phyloP scores from a whole-genome alignment of 2,329 filamentous ascomycete species.

The Microsporum canis region DNA sequence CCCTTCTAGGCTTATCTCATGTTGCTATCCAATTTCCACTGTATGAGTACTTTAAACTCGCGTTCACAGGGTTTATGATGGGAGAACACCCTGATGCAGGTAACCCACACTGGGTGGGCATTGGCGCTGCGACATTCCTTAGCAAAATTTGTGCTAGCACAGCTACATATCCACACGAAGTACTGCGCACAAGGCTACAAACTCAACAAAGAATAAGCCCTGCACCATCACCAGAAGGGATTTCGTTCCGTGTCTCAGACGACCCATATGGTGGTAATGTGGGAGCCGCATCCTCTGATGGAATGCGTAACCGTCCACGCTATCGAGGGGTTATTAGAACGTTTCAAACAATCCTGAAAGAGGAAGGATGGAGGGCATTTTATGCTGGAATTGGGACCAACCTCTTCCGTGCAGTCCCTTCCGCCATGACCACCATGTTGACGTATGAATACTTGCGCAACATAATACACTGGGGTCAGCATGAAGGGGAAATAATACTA shows the following conservation, averaged over 20 bases:
- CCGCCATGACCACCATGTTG: slow-evolving; percentile 93
- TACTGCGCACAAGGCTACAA: slow-evolving; percentile 83
- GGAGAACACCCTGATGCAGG: slow-evolving; percentile 54
- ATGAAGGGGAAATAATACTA: slow-evolving; percentile 33
- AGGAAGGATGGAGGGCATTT: slow-evolving; percentile 94
- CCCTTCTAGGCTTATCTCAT: slow-evolving; percentile 80
- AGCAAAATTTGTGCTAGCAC: slow-evolving; percentile 92
- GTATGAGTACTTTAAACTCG: slow-evolving; percentile 85
- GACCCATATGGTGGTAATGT: slow-evolving; percentile 35
- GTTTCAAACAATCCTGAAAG: slow-evolving; percentile 68
- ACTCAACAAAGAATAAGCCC: slow-evolving; percentile 66
- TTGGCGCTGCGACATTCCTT: slow-evolving; percentile 77
- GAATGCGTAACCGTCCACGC: slow-evolving; percentile 44
- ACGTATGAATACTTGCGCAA: slow-evolving; percentile 75
- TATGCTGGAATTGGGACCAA: slow-evolving; percentile 97
- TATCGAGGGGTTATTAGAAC: slow-evolving; percentile 76
- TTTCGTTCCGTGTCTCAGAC: slow-evolving; percentile 36
- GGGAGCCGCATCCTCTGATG: slow-evolving; percentile 41
- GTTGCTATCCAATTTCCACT: slow-evolving; percentile 95
- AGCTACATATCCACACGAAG: slow-evolving; percentile 93
- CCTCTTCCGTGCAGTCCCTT: slow-evolving; percentile 88
- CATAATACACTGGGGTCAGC: slow-evolving; percentile 42
- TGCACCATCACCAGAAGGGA: slow-evolving; percentile 39
- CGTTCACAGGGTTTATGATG: slow-evolving; percentile 82
- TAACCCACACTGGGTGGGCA: slow-evolving; percentile 66